Evolutionary conservation across 1,284 basidiomycete genomes (phyloP).

Genomic region (Calocybe gambosa): DNA sequence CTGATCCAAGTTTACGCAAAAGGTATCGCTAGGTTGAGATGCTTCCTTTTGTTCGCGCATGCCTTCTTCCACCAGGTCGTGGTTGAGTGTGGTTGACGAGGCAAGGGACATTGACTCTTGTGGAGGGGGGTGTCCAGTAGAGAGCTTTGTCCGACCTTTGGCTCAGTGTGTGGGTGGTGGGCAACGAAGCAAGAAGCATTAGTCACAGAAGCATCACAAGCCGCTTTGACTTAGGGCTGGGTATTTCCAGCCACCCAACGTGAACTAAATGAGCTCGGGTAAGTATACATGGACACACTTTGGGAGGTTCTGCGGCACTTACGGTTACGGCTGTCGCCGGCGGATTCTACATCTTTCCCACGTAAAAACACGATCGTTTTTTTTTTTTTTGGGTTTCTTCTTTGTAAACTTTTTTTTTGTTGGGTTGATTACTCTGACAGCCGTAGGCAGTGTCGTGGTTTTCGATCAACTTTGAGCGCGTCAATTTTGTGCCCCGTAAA

Average conservation of each 20-base stretch:
- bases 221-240: constrained; percentile 11
- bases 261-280: constrained; percentile 1
- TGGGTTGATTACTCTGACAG: not conserved
- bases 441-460: not conserved
- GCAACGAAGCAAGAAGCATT: constrained; percentile 5
- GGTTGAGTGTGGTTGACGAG: constrained; percentile 10
- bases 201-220: constrained; percentile 7
- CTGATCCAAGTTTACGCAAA: constrained; percentile 28
- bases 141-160: not conserved
- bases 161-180: constrained; percentile 6
- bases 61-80: constrained; percentile 2
- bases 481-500: not conserved
- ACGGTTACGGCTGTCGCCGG: constrained; percentile 19
- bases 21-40: constrained; percentile 1
- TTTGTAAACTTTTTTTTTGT: too few species aligned
- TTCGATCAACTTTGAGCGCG: not conserved
- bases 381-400: too few species aligned
- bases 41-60: constrained; percentile 3
- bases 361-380: not conserved
- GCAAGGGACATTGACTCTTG: constrained; percentile 10
- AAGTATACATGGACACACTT: constrained; percentile 3
- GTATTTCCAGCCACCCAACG: constrained; percentile 5
- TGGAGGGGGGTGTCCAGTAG: too few species aligned
- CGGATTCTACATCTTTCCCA: constrained; percentile 48
- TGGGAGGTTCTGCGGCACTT: constrained; percentile 9